Evolutionary conservation across 805 yeast species (phyloP).

Genomic region (Allodekkera sacchari): DNA sequence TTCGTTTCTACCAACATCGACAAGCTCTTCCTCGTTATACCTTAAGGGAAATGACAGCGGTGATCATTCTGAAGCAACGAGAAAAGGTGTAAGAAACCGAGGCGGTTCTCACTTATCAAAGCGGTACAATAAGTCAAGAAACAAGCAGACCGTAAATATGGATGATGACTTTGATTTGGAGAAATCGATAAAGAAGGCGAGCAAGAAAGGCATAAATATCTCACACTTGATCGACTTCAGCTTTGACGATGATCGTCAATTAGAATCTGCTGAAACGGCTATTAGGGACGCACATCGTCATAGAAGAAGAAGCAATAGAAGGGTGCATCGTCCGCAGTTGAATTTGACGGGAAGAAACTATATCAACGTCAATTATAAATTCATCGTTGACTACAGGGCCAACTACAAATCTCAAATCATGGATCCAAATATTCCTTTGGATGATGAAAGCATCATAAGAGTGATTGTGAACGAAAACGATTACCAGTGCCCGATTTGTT

Average conservation of each 20-base stretch:
- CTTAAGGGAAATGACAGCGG: too few species aligned
- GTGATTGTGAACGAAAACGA: conserved; percentile 66
- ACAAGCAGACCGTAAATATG: conserved; percentile 2
- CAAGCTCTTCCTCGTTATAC: too few species aligned
- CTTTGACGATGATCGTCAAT: conserved; percentile 28
- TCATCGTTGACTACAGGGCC: conserved; percentile 62
- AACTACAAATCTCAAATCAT: conserved; percentile 48
- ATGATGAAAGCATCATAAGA: conserved; percentile 52
- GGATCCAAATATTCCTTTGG: conserved; percentile 73
- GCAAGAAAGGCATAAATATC: conserved; percentile 30
- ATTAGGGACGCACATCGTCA: conserved; percentile 15
- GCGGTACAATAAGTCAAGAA: too few species aligned
- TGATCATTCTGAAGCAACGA: too few species aligned
- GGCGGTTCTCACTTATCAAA: too few species aligned
- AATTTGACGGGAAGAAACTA: conserved; percentile 57
- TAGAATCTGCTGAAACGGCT: conserved; percentile 5
- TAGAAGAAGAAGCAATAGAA: conserved; percentile 21
- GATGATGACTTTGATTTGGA: conserved; percentile 14
- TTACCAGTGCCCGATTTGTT: conserved; percentile 82
- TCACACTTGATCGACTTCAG: conserved; percentile 60
- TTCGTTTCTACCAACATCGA: too few species aligned
- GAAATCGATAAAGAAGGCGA: conserved; percentile 12
- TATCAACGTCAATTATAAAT: conserved; percentile 77
- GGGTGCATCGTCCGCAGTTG: conserved; percentile 13
- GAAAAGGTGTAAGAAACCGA: too few species aligned